Evolutionary conservation across 192 early-diverging fungal species (phyloP), one percentile per base, ranked within the genome.

Genomic region (Haplosporangium gracile): DNA sequence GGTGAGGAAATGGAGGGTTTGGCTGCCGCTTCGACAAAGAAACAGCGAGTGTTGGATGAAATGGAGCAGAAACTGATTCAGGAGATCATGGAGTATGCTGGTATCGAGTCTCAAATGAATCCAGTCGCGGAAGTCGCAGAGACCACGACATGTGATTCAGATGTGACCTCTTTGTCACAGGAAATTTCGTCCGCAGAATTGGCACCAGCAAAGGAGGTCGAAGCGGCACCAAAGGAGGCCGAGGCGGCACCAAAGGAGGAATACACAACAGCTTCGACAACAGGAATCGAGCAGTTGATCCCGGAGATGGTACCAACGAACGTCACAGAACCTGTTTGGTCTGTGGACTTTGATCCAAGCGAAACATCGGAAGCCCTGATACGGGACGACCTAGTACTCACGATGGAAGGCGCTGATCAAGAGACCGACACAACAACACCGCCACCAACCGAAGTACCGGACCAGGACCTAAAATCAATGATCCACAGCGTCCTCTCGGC

Each of bases 41-140:
- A 51, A 34, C 84, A 86, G 57, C 57, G 43, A 10, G 75, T 7
- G 16, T 43, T 86, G 39, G 63, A 65, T 29, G 76, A 24, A 7
- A 15, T 86, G 39, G 84, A 86, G 24, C 47, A 71, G n/a, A 40
- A 81, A 49, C 75, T 86, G 5, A 71, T 81, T 0, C 34, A 77
- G 34, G 75, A 78, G 22, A 86, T 86, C 63, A 86, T 75, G 20
- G 75, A 81, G 51, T 40, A 5, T 4, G 29, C 38, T 32, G 60
- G 60, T 8, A 32, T 65, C 1, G 24, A 72, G 3, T 0, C n/a
- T 11, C 69, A 34, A 32, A 22, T 26, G 42, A n/a, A 49, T 40
- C 42, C 26, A 26, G 36, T 72, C 5, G 9, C 16, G 0, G 70
- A 38, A 18, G 42, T 38, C 18, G 22, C 20, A 3, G 40, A 47